These are phyloP conservation scores for Ceratobasidium sp. DNA, from an alignment of 1,284 basidiomycete species.

Conservation along the genomic window DNA sequence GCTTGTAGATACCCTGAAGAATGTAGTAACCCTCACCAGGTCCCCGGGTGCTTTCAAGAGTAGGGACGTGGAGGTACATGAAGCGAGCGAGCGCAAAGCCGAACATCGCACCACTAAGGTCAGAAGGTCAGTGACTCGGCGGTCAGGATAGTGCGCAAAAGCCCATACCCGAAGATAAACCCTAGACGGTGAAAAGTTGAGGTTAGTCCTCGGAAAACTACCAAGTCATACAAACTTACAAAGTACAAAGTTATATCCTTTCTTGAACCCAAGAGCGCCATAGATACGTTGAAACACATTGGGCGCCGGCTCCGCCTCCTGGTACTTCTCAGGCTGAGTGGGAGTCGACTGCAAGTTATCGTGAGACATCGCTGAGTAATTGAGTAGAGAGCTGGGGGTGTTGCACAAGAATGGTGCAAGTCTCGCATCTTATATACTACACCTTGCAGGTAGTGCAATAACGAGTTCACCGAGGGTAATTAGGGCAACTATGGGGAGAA, in stretches of 20 bases:
- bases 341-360: too few relatives aligned
- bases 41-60: neutral
- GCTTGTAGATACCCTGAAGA: conserved; percentile 10
- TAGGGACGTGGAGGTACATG: conserved; percentile 35
- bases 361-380: too few relatives aligned
- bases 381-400: too few relatives aligned
- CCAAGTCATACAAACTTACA: too few relatives aligned
- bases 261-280: conserved; percentile 32
- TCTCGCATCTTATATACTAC: too few relatives aligned
- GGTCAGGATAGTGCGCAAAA: neutral
- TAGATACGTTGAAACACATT: conserved; percentile 11
- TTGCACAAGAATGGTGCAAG: too few relatives aligned
- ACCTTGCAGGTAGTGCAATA: too few relatives aligned
- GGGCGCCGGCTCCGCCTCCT: neutral
- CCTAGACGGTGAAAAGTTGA: neutral
- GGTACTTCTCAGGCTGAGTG: neutral
- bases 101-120: conserved; percentile 29
- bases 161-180: conserved; percentile 33
- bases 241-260: conserved; percentile 36
- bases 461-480: too few relatives aligned
- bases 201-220: too few relatives aligned
- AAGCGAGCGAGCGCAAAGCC: conserved; percentile 36
- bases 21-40: conserved; percentile 35
- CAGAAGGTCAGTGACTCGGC: neutral
- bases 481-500: too few relatives aligned